phyloP scores from a whole-genome alignment of 164 flowering plant species.

The Brasenia schreberi region DNA sequence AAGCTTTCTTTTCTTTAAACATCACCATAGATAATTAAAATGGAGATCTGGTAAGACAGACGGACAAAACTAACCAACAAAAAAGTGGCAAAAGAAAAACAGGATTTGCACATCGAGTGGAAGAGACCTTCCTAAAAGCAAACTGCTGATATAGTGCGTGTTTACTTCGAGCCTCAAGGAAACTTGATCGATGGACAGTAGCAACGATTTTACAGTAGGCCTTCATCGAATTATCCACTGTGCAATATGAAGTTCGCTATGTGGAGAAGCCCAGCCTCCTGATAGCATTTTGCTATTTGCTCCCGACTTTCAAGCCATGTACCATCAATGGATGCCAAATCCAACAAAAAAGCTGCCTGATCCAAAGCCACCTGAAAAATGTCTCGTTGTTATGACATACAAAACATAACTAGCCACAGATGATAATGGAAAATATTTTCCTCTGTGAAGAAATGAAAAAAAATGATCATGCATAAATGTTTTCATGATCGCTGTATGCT shows the following conservation, averaged over 20 bases:
- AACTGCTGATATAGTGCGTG: no score
- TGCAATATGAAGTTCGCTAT: constrained; percentile 56
- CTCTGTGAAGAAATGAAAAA: no score
- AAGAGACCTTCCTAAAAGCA: no score
- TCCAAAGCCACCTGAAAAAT: constrained; percentile 64
- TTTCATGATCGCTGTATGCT: no score
- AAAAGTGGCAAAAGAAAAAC: no score
- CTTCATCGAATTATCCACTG: constrained; percentile 25
- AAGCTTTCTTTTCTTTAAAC: no score
- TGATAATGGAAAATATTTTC: no score
- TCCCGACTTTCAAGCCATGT: constrained; percentile 56
- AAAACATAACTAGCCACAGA: not conserved
- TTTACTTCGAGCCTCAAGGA: not conserved
- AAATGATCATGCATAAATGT: no score
- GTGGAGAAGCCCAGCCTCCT: constrained; percentile 59
- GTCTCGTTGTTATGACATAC: not conserved
- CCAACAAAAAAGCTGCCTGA: constrained; percentile 87
- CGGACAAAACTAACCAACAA: no score
- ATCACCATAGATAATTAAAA: no score
- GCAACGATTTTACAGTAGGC: not conserved
- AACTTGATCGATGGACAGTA: not conserved
- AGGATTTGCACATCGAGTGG: no score
- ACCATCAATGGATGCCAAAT: constrained; percentile 81
- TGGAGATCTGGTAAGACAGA: no score
- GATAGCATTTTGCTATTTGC: constrained; percentile 67